Percentiles rank a stretch among this genome's conserved stretches.
Evolutionary conservation across 208 protist genomes (phyloP).

Genomic region (Wallacemonas collosoma): DNA sequence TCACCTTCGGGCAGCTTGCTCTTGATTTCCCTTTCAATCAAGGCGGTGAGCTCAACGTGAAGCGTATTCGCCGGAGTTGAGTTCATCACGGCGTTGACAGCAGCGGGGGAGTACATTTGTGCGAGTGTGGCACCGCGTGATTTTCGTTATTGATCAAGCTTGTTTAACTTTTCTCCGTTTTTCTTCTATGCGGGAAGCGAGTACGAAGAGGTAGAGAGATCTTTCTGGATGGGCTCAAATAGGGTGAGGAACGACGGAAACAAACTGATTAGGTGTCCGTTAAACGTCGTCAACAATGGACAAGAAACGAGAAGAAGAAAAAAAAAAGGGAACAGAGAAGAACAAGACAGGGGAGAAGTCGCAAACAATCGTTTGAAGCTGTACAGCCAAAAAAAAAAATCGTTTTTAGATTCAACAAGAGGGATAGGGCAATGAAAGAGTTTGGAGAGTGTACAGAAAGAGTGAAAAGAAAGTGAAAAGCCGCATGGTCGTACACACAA

Average conservation of each 20-base stretch:
- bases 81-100: background rate
- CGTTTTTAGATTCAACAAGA: background rate
- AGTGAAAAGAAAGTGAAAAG: conserved; percentile 1
- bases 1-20: conserved; percentile 51
- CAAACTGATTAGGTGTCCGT: background rate
- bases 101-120: conserved; percentile 7
- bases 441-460: conserved; percentile 8
- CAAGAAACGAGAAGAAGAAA: background rate
- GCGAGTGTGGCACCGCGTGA: background rate
- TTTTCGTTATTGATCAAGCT: no score
- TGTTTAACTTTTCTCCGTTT: no score
- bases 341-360: background rate
- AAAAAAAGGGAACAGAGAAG: conserved; percentile 17
- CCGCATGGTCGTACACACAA: background rate
- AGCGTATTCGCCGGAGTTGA: background rate
- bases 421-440: background rate
- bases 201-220: no score
- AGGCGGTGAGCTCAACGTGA: conserved; percentile 22
- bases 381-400: conserved; percentile 18
- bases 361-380: conserved; percentile 1
- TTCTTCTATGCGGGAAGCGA: no score
- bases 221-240: no score
- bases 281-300: background rate
- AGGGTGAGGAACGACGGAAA: no score
- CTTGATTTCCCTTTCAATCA: conserved; percentile 36